Evolutionary conservation across 176 grass and related monocot species (phyloP), one percentile per base, ranked within the genome.

Genomic region (Cymbopogon citratus): DNA sequence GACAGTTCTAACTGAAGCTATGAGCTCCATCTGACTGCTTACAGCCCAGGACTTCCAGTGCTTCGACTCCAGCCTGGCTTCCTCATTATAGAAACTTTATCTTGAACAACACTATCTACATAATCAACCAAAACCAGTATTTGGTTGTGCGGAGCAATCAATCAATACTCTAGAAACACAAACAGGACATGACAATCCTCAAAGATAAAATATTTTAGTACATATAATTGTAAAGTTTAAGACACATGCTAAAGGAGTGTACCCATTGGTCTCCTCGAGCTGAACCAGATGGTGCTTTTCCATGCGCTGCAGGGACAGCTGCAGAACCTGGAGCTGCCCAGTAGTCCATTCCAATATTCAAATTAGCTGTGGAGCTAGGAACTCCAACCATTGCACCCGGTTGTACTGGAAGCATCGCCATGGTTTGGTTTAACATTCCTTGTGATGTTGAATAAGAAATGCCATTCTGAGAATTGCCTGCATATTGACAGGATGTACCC

Each of bases 291-390:
- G 77, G 64, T 67, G 77, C 54, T 77, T 91, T 91, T 52, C 87
- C 77, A 52, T 75, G 89, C 2, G 84, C 76, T 87, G 84, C 52
- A 66, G 84, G 86, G 64, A 91, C 65, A 80, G 84, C 36, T 49
- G 89, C 88, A 71, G 92, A 85, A 51, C 81, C 85, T 31, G 84
- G 70, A 91, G 92, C 85, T 80, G 67, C 74, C 92, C 92, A 94
- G 74, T 94, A 94, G 56, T 94, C 92, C 81, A 94, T 83, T 76
- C 92, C 92, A 85, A 94, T 94, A 79, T 94, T 91, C 79, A 94
- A 85, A 68, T 89, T 94, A 80, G 92, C 84, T 36, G 92, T 75
- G 19, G 92, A 90, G 75, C 88, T 86, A 87, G 81, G 87, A 82
- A 94, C 73, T 78, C 87, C 87, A 65, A 91, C 66, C 71, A 81